Conservation (phyloP, 169 alveolate species). For the Prorocentrum cordatum region DNA sequence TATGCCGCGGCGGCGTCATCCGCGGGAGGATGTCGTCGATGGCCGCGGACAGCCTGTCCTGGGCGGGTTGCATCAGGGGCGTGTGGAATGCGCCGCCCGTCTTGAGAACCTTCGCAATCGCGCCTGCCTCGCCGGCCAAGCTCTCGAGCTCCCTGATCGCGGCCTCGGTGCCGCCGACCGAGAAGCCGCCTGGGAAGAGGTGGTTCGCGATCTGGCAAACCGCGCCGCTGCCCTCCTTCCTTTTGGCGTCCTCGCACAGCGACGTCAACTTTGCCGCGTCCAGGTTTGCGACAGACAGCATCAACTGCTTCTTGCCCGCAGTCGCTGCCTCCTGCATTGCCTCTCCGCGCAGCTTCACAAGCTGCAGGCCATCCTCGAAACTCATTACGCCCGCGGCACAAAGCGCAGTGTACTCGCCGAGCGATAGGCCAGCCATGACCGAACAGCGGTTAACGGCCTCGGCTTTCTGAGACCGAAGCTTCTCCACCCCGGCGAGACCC, state of each 20-base stretch:
- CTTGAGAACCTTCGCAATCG: conserved; percentile 34
- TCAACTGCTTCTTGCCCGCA: conserved; percentile 29
- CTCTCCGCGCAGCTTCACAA: conserved; percentile 65
- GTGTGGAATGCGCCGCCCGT: conserved; percentile 68
- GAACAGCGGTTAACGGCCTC: conserved; percentile 4
- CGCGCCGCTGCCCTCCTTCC: conserved; percentile 21
- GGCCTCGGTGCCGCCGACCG: conserved; percentile 44
- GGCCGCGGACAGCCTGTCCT: conserved; percentile 57
- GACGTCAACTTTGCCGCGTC: conserved; percentile 12
- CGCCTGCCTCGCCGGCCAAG: neutral
- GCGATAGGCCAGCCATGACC: conserved; percentile 63
- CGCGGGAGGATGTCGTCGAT: conserved; percentile 30
- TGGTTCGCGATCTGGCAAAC: conserved; percentile 57
- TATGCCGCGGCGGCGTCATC: conserved; percentile 62
- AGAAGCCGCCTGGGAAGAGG: conserved; percentile 58
- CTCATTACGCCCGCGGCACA: conserved; percentile 67
- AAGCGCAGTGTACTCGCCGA: conserved; percentile 67
- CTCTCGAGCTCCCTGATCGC: conserved; percentile 47
- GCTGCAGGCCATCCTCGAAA: conserved; percentile 56
- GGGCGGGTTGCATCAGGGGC: conserved; percentile 63
- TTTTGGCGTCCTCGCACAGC: conserved; percentile 46
- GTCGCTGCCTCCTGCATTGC: conserved; percentile 69
- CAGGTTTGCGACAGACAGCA: conserved; percentile 62
- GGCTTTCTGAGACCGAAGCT: conserved; percentile 4
- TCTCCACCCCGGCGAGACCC: conserved; percentile 55